These are phyloP conservation scores for Cucumis cinereus DNA, from an alignment of 306 rosid species.

Conservation along the genomic window DNA sequence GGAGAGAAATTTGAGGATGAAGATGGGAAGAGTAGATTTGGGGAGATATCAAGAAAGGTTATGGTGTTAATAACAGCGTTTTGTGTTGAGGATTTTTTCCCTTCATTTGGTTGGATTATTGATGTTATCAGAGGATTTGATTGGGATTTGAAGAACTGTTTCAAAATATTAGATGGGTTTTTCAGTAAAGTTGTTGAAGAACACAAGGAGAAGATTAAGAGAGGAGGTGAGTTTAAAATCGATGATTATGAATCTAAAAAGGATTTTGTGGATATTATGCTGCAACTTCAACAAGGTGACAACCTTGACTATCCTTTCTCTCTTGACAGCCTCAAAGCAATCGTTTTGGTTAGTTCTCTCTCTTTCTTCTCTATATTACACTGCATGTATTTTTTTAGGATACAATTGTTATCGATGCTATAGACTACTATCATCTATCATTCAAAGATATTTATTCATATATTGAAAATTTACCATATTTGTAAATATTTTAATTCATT, in stretches of 20 bases:
- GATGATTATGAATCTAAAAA: background rate
- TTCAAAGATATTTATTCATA: no score
- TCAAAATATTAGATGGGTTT: constrained; percentile 10
- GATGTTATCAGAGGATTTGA: constrained; percentile 6
- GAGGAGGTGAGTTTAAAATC: background rate
- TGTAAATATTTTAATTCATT: no score
- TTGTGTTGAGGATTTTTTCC: constrained; percentile 14
- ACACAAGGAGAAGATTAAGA: background rate
- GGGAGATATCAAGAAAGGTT: background rate
- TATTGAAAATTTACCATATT: no score
- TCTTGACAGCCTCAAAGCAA: background rate
- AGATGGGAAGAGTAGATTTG: background rate
- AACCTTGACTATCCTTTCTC: background rate
- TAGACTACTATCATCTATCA: no score
- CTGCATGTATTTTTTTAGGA: no score
- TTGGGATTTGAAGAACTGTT: constrained; percentile 7
- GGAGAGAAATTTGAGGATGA: background rate
- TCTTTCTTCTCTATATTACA: background rate
- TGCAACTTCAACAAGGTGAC: background rate
- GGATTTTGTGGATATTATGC: background rate
- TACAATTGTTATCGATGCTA: no score
- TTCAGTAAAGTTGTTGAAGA: constrained; percentile 3
- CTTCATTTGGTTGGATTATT: constrained; percentile 5
- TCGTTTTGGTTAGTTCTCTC: background rate
- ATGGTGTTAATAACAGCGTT: background rate